phyloP scores from a whole-genome alignment of 192 early-diverging fungal genomes.

The Radiomyces spectabilis region DNA sequence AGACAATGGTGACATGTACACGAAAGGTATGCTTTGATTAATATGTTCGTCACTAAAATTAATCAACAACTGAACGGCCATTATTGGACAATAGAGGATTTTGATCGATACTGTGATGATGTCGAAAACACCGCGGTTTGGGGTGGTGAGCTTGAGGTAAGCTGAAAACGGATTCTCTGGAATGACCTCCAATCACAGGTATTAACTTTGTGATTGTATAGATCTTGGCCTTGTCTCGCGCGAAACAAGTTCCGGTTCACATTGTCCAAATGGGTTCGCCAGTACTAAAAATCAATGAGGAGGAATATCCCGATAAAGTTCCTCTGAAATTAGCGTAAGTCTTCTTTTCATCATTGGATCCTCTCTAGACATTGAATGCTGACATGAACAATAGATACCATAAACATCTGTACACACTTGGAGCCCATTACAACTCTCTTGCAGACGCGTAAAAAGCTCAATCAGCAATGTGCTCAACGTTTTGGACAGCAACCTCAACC shows the following conservation, averaged over 20 bases:
- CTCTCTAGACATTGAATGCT: background rate
- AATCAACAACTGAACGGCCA: background rate
- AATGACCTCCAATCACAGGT: background rate
- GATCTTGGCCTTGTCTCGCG: slow-evolving; percentile 74
- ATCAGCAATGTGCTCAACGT: no score
- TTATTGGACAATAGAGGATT: slow-evolving; percentile 46
- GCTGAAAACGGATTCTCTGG: background rate
- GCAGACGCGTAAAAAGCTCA: slow-evolving; percentile 14
- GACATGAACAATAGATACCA: slow-evolving; percentile 54
- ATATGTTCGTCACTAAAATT: background rate
- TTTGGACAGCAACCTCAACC: no score
- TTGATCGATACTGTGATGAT: slow-evolving; percentile 66
- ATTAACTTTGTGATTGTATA: slow-evolving; percentile 9
- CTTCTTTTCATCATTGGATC: background rate
- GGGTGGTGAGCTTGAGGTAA: slow-evolving; percentile 91
- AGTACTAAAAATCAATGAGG: slow-evolving; percentile 73
- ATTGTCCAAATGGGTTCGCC: slow-evolving; percentile 81
- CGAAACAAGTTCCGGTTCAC: slow-evolving; percentile 69
- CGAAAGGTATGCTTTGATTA: slow-evolving; percentile 31
- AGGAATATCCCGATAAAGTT: slow-evolving; percentile 42
- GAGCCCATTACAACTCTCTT: slow-evolving; percentile 95
- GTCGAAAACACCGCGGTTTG: slow-evolving; percentile 79
- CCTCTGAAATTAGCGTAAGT: slow-evolving; percentile 74
- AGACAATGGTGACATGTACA: slow-evolving; percentile 73
- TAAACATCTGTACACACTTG: slow-evolving; percentile 84